Conservation (phyloP, 2,329 filamentous ascomycete species). For the Curvularia spicifera region DNA sequence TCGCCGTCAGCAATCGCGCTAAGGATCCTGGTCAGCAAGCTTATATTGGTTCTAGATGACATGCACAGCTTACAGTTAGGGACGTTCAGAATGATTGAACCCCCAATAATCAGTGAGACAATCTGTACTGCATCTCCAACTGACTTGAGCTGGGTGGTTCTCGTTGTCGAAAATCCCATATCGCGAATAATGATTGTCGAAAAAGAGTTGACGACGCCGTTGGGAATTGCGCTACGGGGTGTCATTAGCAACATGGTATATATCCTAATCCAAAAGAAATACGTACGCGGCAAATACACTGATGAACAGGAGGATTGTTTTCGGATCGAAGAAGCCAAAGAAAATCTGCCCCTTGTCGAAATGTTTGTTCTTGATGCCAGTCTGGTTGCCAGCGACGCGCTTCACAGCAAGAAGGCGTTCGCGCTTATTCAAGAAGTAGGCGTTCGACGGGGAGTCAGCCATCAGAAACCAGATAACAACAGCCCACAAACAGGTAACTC, state of each 20-base stretch:
- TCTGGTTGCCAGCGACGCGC: slow-evolving; percentile 54
- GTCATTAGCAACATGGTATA: not conserved
- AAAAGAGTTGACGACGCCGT: slow-evolving; percentile 62
- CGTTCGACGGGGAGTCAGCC: slow-evolving; percentile 54
- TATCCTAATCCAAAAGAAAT: not conserved
- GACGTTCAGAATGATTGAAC: slow-evolving; percentile 35
- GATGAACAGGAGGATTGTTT: slow-evolving; percentile 45
- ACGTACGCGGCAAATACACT: slow-evolving; percentile 57
- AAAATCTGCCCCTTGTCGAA: slow-evolving; percentile 55
- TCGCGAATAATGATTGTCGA: slow-evolving; percentile 58
- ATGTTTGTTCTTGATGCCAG: slow-evolving; percentile 58
- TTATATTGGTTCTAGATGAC: not conserved
- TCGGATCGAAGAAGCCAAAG: slow-evolving; percentile 55
- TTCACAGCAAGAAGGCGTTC: slow-evolving; percentile 44
- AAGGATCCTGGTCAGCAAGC: slow-evolving; percentile 8
- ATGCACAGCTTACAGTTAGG: slow-evolving; percentile 31
- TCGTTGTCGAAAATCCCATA: slow-evolving; percentile 88
- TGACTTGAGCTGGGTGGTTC: slow-evolving; percentile 73
- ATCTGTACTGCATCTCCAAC: slow-evolving; percentile 59
- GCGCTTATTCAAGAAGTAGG: slow-evolving; percentile 25
- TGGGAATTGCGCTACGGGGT: slow-evolving; percentile 52
- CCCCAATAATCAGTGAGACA: slow-evolving; percentile 46
- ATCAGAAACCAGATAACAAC: slow-evolving; percentile 59
- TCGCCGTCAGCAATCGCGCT: slow-evolving; percentile 29
- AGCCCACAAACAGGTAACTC: slow-evolving; percentile 41